Evolutionary conservation across 371 early-diverging fungal species (phyloP).

Genomic region (Parasitella parasitica): DNA sequence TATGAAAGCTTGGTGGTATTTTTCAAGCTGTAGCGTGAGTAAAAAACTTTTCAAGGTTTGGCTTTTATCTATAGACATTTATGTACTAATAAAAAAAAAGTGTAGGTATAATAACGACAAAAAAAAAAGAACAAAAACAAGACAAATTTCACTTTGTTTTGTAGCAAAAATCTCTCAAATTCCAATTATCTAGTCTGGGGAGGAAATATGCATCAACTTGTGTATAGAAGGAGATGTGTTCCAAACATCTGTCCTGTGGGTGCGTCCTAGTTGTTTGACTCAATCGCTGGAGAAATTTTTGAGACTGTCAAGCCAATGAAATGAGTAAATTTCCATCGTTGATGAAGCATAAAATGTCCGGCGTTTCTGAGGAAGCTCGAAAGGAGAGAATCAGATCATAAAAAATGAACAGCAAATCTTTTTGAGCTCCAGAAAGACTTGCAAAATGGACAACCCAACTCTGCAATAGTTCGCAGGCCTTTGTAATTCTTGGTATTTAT

Average conservation of each 20-base stretch:
- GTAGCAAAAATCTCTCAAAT: slow-evolving; percentile 12
- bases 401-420: no score
- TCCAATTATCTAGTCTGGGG: neutral
- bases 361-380: no score
- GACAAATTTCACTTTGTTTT: neutral
- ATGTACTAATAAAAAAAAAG: neutral
- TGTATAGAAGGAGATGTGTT: neutral
- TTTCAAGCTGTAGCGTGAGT: slow-evolving; percentile 37
- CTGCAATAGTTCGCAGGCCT: no score
- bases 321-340: neutral
- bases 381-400: no score
- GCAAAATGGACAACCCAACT: no score
- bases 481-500: no score
- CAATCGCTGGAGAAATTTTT: neutral
- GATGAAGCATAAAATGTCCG: no score
- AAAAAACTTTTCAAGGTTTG: slow-evolving; percentile 37
- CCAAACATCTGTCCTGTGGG: neutral
- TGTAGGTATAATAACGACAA: neutral
- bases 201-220: neutral
- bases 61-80: neutral
- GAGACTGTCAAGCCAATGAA: neutral
- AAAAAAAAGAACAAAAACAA: no score
- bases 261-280: neutral
- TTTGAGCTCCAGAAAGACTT: no score
- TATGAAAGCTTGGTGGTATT: slow-evolving; percentile 47